Conservation (phyloP, 2,329 filamentous ascomycete species). For the Falciphora oryzae region DNA sequence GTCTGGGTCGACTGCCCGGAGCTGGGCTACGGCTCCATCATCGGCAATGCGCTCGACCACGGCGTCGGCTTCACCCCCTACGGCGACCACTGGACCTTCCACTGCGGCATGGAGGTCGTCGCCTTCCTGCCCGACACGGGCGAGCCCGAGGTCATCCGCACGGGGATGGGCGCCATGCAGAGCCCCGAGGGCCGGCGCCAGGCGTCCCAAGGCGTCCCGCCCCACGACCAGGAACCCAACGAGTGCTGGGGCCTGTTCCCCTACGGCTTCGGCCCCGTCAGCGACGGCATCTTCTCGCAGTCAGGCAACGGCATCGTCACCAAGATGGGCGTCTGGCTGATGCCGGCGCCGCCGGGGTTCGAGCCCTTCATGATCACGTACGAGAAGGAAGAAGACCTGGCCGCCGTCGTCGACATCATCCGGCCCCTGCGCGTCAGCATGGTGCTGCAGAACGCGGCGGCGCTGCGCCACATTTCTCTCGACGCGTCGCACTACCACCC, state of each 20-base stretch:
- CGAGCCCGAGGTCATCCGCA: constrained; percentile 31
- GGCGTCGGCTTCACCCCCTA: constrained; percentile 41
- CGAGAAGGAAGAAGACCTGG: constrained; percentile 29
- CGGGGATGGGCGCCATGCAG: constrained; percentile 41
- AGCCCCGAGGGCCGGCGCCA: constrained; percentile 21
- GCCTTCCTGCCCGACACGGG: constrained; percentile 29
- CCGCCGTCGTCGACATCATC: constrained; percentile 30
- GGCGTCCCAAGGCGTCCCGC: constrained; percentile 28
- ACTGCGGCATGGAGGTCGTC: constrained; percentile 27
- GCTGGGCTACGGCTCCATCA: constrained; percentile 35
- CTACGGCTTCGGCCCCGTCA: constrained; percentile 32
- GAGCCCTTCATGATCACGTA: constrained; percentile 35
- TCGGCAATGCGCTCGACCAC: constrained; percentile 40
- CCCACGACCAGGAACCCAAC: constrained; percentile 19
- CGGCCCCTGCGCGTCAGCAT: constrained; percentile 23
- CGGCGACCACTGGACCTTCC: constrained; percentile 33
- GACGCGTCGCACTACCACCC: constrained; percentile 17
- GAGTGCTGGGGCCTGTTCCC: constrained; percentile 29
- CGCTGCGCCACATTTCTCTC: constrained; percentile 33
- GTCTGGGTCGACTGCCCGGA: constrained; percentile 39
- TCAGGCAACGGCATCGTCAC: constrained; percentile 46
- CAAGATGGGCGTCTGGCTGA: constrained; percentile 45
- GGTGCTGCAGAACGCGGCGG: constrained; percentile 40
- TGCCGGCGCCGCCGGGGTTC: constrained; percentile 29
- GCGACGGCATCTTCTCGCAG: constrained; percentile 44